These are phyloP conservation scores for Saitozyma sp. DNA, from an alignment of 768 basidiomycete genomes.

Conservation along the genomic window DNA sequence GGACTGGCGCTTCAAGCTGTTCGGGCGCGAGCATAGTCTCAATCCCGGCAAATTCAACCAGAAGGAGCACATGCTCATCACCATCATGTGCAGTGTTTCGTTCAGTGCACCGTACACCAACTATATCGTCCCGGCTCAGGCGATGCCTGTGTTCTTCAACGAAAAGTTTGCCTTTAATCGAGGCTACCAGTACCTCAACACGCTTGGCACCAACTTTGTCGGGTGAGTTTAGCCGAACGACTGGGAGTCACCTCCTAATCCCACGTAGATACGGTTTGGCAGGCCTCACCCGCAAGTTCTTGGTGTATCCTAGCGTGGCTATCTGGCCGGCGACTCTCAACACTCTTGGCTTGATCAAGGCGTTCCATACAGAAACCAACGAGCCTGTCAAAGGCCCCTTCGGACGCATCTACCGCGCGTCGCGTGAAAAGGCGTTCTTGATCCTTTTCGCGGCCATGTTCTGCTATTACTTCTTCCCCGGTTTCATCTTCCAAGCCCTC, in stretches of 20 bases:
- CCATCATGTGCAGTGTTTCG: constrained; percentile 40
- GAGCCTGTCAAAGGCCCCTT: constrained; percentile 93
- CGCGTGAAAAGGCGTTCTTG: constrained; percentile 29
- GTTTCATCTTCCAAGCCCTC: constrained; percentile 37
- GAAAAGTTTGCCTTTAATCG: constrained; percentile 43
- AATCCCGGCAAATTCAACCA: constrained; percentile 46
- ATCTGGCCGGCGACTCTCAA: constrained; percentile 33
- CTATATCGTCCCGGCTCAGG: constrained; percentile 40
- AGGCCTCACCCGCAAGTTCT: constrained; percentile 12
- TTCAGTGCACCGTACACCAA: constrained; percentile 44
- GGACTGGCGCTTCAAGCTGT: constrained; percentile 24
- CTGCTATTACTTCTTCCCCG: constrained; percentile 48
- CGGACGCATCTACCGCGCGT: constrained; percentile 58
- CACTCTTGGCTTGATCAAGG: constrained; percentile 36
- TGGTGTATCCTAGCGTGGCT: constrained; percentile 66
- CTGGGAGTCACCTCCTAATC: no score
- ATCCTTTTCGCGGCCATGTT: constrained; percentile 32
- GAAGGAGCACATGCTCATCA: constrained; percentile 50
- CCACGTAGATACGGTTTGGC: constrained; percentile 62
- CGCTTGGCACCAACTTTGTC: constrained; percentile 81
- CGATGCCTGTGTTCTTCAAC: constrained; percentile 43
- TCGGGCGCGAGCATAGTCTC: constrained; percentile 24
- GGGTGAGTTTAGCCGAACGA: constrained; percentile 75
- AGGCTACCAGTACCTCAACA: constrained; percentile 57
- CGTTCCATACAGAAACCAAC: constrained; percentile 59